Conservation (phyloP, 2,329 filamentous ascomycete species). For the Cyclaneusma minus region DNA sequence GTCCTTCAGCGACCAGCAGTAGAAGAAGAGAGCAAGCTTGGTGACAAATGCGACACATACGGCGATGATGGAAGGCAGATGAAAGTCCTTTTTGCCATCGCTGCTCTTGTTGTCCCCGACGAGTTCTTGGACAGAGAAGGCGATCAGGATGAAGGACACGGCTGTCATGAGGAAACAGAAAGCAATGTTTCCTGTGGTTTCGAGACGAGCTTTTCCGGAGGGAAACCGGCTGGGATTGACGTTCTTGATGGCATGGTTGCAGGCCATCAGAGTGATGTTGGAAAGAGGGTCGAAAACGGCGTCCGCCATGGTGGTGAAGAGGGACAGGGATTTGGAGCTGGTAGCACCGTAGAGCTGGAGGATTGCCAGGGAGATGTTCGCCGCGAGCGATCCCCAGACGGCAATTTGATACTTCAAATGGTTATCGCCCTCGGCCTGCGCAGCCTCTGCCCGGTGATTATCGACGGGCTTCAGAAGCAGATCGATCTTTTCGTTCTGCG, state of each 20-base stretch:
- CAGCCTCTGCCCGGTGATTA: constrained; percentile 68
- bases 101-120: constrained; percentile 27
- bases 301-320: constrained; percentile 97
- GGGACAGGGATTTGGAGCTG: constrained; percentile 75
- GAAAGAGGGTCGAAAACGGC: constrained; percentile 84
- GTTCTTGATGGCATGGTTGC: constrained; percentile 71
- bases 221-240: constrained; percentile 82
- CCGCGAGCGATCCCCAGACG: constrained; percentile 53
- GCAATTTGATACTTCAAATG: constrained; percentile 60
- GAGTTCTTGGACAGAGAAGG: constrained; percentile 66
- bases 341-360: constrained; percentile 84
- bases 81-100: constrained; percentile 46
- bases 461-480: constrained; percentile 84
- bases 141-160: constrained; percentile 84
- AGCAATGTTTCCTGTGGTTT: constrained; percentile 88
- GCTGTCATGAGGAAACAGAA: constrained; percentile 95
- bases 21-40: constrained; percentile 72
- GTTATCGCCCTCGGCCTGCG: constrained; percentile 63
- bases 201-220: constrained; percentile 82
- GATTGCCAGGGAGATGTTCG: constrained; percentile 63
- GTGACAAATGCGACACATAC: constrained; percentile 73
- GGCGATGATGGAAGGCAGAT: constrained; percentile 71
- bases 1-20: constrained; percentile 83
- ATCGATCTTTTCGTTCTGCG: constrained; percentile 88
- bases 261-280: constrained; percentile 75